phyloP scores from a whole-genome alignment of 2,329 filamentous ascomycete species.

The Sporothrix euskadiensis region DNA sequence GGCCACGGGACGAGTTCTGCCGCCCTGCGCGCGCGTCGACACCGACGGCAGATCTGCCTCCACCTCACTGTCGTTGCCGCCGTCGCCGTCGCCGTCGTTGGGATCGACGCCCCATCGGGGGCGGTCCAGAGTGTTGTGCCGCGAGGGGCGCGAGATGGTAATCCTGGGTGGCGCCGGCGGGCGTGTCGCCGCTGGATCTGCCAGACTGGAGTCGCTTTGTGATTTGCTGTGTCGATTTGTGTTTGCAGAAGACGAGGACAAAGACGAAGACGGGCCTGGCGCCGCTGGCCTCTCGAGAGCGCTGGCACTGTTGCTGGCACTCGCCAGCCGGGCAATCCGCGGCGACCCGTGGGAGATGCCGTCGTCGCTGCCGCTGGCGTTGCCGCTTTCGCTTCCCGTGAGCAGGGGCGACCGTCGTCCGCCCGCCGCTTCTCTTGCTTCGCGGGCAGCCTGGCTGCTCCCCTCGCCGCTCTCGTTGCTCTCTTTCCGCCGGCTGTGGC shows the following conservation, averaged over 20 bases:
- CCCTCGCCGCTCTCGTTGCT: conserved; percentile 8
- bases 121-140: neutral
- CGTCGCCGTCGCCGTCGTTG: neutral
- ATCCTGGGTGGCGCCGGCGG: conserved; percentile 4
- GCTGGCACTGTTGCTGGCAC: neutral
- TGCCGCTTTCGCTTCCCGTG: neutral
- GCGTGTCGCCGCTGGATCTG: neutral
- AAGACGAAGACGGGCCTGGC: neutral
- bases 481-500: neutral
- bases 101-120: too few species aligned
- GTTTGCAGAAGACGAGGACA: neutral
- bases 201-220: conserved; percentile 18
- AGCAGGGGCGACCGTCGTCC: neutral
- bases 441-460: neutral
- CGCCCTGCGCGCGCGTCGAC: too few species aligned
- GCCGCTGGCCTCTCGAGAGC: neutral
- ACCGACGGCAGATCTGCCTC: neutral
- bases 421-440: neutral
- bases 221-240: conserved; percentile 16
- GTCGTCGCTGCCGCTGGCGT: neutral
- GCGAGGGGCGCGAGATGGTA: conserved; percentile 7
- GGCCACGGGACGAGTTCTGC: too few species aligned
- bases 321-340: neutral
- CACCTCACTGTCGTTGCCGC: neutral
- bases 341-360: neutral